phyloP scores from a whole-genome alignment of 306 rosid genomes.

The Prosopis cineraria region DNA sequence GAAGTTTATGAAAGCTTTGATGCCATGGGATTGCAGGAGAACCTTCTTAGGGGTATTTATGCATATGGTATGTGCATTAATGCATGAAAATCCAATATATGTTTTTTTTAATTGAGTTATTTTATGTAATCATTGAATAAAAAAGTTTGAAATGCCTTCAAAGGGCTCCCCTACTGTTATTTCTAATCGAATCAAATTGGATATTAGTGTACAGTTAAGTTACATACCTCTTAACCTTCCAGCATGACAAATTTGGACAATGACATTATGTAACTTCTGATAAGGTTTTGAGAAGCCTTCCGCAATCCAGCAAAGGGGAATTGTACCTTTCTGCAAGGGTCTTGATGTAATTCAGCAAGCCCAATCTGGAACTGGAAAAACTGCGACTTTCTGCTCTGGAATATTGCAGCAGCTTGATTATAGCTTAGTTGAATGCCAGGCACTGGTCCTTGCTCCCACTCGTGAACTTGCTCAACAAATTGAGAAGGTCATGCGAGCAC shows the following conservation, averaged over 20 bases:
- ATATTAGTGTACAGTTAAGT: neutral
- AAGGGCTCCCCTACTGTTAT: neutral
- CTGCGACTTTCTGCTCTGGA: conserved; percentile 75
- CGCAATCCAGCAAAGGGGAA: conserved; percentile 79
- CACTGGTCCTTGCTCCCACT: conserved; percentile 72
- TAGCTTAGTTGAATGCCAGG: conserved; percentile 57
- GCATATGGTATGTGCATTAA: conserved; percentile 56
- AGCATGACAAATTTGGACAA: neutral
- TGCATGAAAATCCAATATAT: neutral
- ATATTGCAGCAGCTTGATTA: conserved; percentile 70
- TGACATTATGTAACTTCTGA: conserved; percentile 22
- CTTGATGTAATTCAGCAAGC: conserved; percentile 77
- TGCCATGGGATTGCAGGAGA: conserved; percentile 71
- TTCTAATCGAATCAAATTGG: neutral
- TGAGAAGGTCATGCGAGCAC: conserved; percentile 73
- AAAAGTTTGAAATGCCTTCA: neutral
- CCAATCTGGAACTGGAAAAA: conserved; percentile 75
- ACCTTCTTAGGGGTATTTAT: conserved; percentile 68
- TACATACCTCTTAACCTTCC: neutral
- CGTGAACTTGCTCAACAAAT: conserved; percentile 73
- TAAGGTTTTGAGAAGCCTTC: conserved; percentile 73
- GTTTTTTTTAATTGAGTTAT: neutral
- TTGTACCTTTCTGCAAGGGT: conserved; percentile 72
- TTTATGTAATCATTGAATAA: neutral
- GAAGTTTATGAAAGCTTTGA: conserved; percentile 67